Base-by-base conservation (phyloP, 169 alveolate species). In the Theileria parva region DNA sequence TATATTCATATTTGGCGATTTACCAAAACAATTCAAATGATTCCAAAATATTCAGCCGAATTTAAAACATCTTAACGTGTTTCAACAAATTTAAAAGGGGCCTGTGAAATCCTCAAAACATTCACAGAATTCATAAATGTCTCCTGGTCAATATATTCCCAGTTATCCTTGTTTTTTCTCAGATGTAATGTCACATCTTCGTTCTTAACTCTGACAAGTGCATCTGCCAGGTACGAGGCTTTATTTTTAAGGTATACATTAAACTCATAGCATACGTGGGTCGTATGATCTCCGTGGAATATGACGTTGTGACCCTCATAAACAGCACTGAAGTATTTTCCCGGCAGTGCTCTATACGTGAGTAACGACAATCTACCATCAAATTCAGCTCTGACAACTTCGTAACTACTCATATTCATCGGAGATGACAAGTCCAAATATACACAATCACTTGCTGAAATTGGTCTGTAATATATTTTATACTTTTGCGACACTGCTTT, bases 121-220 rank as follows among this genome's bases (percentile, higher is more conserved):
- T 63, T 32, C 13, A 63, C 39, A n/a, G 50, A 30, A 4, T n/a
- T 12, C 17, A 27, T 1, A 34, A n/a, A 63, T 2, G 32, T 39
- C 48, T 23, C 23, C 71, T 63, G 25, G 5, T 15, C 39, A 2
- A 63, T 21, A 7, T 17, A 32, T 32, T n/a, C 71, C 71, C 71
- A 63, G 15, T 5, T 13, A 21, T 63, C 7, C 6, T 25, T 39
- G 11, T 0, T 39, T 6, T n/a, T 15, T 21, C 19, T 63, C 44
- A 27, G 39, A 34, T 63, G 32, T 17, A 63, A 32, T 63, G 71
- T 63, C 48, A 63, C 44, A 13, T 63, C 51, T 32, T 63, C 53
- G 4, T 63, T 21, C 5, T 21, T 63, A n/a, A n/a, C 32, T 63
- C 50, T 63, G 25, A 27, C 39, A n/a, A 63, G 71, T 13, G n/a